Evolutionary conservation across 2,329 filamentous ascomycete species (phyloP).

Genomic region (Shiraia bambusicola): DNA sequence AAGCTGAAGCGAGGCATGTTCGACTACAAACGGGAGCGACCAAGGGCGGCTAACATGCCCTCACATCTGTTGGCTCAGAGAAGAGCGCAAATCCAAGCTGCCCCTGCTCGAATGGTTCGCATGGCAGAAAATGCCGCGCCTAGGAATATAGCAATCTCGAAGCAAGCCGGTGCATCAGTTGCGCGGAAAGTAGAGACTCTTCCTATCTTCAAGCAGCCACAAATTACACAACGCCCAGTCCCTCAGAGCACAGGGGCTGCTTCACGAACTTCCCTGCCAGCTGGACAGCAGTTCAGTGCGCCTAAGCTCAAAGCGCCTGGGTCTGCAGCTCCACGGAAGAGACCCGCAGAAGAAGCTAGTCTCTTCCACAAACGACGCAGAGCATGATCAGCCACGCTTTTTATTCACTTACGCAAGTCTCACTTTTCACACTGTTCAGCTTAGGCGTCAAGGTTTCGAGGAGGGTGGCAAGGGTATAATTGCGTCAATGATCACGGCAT

Average conservation of each 20-base stretch:
- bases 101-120: constrained; percentile 35
- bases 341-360: too few relatives aligned
- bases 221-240: constrained; percentile 27
- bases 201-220: constrained; percentile 13
- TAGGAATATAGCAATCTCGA: constrained; percentile 28
- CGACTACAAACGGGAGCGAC: constrained; percentile 35
- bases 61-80: constrained; percentile 30
- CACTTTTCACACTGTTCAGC: too few relatives aligned
- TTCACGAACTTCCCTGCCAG: constrained; percentile 27
- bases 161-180: constrained; percentile 26
- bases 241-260: constrained; percentile 15
- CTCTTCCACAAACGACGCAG: too few relatives aligned
- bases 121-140: constrained; percentile 32
- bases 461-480: too few relatives aligned
- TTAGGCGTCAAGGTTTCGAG: too few relatives aligned
- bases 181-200: constrained; percentile 8
- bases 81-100: constrained; percentile 24
- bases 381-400: too few relatives aligned
- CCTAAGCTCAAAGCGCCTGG: constrained; percentile 22
- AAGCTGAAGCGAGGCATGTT: constrained; percentile 38
- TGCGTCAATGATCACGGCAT: too few relatives aligned
- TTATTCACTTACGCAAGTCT: too few relatives aligned
- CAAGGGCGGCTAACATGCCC: constrained; percentile 32
- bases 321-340: too few relatives aligned
- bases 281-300: constrained; percentile 33